Percentiles rank a stretch among this genome's conserved stretches.
Evolutionary conservation across 768 basidiomycete species (phyloP).

Genomic region (Mycena alexandri): DNA sequence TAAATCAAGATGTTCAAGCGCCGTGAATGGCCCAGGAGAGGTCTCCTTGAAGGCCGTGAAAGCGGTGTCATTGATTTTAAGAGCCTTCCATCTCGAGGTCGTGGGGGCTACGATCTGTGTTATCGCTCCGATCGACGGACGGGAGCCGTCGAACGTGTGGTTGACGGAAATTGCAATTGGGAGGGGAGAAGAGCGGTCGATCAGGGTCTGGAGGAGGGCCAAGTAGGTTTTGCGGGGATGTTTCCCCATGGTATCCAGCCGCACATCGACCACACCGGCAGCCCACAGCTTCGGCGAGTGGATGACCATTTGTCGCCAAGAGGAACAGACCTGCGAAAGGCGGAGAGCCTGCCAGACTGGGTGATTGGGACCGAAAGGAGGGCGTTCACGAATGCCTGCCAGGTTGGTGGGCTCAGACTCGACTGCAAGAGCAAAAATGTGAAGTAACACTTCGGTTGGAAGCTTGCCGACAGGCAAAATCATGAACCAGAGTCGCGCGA

Average conservation of each 20-base stretch:
- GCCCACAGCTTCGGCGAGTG: slow-evolving; percentile 13
- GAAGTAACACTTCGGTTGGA: slow-evolving; percentile 17
- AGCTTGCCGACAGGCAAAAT: slow-evolving; percentile 11
- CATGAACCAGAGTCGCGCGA: slow-evolving; percentile 8
- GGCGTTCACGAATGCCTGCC: not conserved
- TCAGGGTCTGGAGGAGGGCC: not conserved
- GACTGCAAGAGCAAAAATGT: slow-evolving; percentile 6
- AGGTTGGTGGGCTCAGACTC: not conserved
- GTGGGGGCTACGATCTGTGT: not conserved
- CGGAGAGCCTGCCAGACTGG: not conserved
- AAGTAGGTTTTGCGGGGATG: not conserved
- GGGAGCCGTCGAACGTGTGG: not conserved
- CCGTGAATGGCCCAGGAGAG: not conserved
- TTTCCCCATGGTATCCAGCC: not conserved
- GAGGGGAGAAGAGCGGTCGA: slow-evolving; percentile 15
- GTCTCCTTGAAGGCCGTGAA: not conserved
- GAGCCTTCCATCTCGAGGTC: not conserved
- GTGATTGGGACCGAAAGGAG: not conserved
- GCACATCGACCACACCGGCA: slow-evolving; percentile 3
- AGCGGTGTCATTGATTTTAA: not conserved
- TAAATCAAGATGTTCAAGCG: not conserved
- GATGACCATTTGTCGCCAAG: slow-evolving; percentile 14
- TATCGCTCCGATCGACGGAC: not conserved
- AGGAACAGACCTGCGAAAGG: slow-evolving; percentile 18
- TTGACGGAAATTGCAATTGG: slow-evolving; percentile 8